Evolutionary conservation across 1,284 basidiomycete species (phyloP), one percentile per base, ranked within the genome.

Genomic region (Rhodotorula sp.): DNA sequence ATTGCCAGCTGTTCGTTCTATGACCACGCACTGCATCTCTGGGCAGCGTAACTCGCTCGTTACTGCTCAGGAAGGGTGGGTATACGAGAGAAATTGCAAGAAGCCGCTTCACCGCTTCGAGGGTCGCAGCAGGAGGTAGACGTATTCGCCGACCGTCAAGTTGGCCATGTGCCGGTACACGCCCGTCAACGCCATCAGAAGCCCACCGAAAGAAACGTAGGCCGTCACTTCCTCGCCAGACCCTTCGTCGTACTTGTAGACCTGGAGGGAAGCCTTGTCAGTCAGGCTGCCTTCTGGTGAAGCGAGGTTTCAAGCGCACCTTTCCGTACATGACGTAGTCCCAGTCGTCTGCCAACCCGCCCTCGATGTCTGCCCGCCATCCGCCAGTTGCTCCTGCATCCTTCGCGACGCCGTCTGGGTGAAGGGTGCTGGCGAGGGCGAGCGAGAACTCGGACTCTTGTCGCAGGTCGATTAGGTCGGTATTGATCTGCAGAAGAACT

Each of bases 261-360:
- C 90, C 92, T 94, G 71, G 20, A 20, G 24, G 31, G 15, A 20
- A 18, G 16, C 7, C 31, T 31, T 0, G 24, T 34, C 1, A 52
- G 26, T 18, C 24, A 22, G 55, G 8, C 10, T 16, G 30, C 15
- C 20, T 34, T 28, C 26, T 28, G 26, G 28, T 15, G 15, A 47
- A 44, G 52, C 37, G 55, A 31, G 22, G 16, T 10, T 24, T 28
- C 20, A 1, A 20, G n/a, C 87, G 75, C 75, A 94, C 92, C 87
- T 96, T 98, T 55, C 95, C 95, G 80, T 92, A 94, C 94, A 98
- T 97, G 74, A 99, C 95, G 83, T 99, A 99, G 79, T 98, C 95
- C 78, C 93, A 99, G 76, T 98, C 94, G 70, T 94, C 91, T 72
- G 97, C 94, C 44, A 99, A 80, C 0, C 94, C 94, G 78, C 75